Evolutionary conservation across 2,329 filamentous ascomycete genomes (phyloP).

Genomic region (Emergomyces africanus): DNA sequence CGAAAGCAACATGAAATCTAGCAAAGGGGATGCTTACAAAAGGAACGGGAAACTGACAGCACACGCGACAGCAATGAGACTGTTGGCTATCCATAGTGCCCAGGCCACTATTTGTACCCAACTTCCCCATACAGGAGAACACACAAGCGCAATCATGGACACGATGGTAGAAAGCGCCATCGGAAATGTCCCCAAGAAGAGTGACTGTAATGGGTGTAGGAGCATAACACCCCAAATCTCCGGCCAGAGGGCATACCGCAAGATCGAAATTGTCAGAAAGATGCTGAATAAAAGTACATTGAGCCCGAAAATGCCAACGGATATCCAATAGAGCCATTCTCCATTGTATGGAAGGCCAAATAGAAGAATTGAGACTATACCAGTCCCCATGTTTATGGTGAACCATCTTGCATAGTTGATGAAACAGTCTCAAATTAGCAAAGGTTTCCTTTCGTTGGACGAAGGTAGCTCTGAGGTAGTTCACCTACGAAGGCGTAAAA

Average conservation of each 20-base stretch:
- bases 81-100: slow-evolving; percentile 48
- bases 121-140: slow-evolving; percentile 47
- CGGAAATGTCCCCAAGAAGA: slow-evolving; percentile 56
- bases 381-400: slow-evolving; percentile 31
- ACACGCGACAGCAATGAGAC: slow-evolving; percentile 39
- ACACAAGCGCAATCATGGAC: slow-evolving; percentile 50
- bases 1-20: background rate
- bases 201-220: slow-evolving; percentile 50
- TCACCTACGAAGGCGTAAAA: slow-evolving; percentile 16
- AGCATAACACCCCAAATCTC: slow-evolving; percentile 56
- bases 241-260: slow-evolving; percentile 54
- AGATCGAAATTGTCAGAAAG: slow-evolving; percentile 36
- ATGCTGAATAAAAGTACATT: slow-evolving; percentile 25
- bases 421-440: background rate
- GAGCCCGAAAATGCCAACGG: slow-evolving; percentile 23
- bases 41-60: slow-evolving; percentile 46
- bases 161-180: slow-evolving; percentile 59
- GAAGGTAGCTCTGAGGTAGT: background rate
- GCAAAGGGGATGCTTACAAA: slow-evolving; percentile 30
- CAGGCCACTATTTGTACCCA: slow-evolving; percentile 45
- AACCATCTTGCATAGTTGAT: slow-evolving; percentile 24
- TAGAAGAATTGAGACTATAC: slow-evolving; percentile 28
- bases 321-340: slow-evolving; percentile 27
- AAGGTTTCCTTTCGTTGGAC: background rate
- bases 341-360: slow-evolving; percentile 28